Base-by-base conservation (phyloP, 2,329 filamentous ascomycete genomes). In the Dryadomyces sulphureus region DNA sequence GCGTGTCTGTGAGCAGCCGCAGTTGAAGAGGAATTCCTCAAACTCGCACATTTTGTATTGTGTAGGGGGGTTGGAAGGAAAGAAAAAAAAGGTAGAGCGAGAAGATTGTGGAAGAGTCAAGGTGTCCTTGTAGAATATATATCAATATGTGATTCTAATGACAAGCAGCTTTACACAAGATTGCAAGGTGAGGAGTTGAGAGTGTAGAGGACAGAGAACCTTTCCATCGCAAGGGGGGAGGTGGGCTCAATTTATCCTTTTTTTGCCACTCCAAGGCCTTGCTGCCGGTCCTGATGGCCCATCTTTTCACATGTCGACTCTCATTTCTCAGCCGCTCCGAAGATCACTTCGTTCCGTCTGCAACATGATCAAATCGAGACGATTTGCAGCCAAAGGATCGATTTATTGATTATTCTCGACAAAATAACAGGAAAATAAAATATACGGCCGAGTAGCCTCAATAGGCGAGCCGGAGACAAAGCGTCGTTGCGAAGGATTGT, bases 11-110 rank as follows among this genome's bases (percentile, higher is more conserved):
- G 67, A 69, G 62, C 86, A 81, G 25, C 68, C 68, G 64, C 83
- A 89, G 44, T 59, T 62, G 58, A 81, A 87, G 49, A 75, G 60
- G 53, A 82, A 81, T 51, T 79, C 75, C 58, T 88, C 81, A 60
- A 67, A 86, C 57, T 81, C 75, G 54, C 80, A 85, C 81, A 85
- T 84, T 34, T 54, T 65, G 54, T 27, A 20, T 5, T 20, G 27
- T 45, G 40, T 32, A 34, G 12, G 14, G 11, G 11, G 20, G 16
- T 41, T 4, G 24, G 12, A 39, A 21, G 19, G 17, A 5, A 14
- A 20, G 7, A 14, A 14, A 22, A 17, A 5, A 22, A 17, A 22
- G 5, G 4, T 22, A 14, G 6, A 39, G 19, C n/a, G n/a, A n/a
- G n/a, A n/a, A 19, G 20, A 3, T 8, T 14, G 11, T 21, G 11